Base-by-base conservation (phyloP, 75 land plant genomes). In the Gnetum montanum region DNA sequence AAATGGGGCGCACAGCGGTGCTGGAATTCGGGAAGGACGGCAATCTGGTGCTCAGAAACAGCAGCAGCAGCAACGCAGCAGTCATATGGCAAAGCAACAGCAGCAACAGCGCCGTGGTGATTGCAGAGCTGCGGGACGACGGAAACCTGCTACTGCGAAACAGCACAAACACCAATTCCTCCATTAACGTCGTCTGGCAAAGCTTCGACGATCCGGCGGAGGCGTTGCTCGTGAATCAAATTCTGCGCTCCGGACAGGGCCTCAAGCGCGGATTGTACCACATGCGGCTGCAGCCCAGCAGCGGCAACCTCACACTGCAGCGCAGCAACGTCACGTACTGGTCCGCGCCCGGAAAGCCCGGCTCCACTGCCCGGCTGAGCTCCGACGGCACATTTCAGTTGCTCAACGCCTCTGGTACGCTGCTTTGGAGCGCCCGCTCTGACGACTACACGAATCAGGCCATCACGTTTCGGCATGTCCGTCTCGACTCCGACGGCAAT, bases 401-500 rank as follows among this genome's bases (percentile, higher is more conserved):
- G 24, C 31, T 35, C 34, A 51, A 51, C 31, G 6, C 24, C 19
- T 51, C 54, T 5, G 23, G 16, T n/a, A 35, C n/a, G 8, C n/a
- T 20, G 34, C 2, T 30, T 12, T 51, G 54, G 54, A 33, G 18
- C 11, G 54, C 35, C 13, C 33, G 33, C 18, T 72, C 80, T 43
- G 72, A 70, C 41, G 70, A 80, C 38, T 80, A 75, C 62, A 74
- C 64, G 7, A 75, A 71, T 19, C 30, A 24, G 10, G 54, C 58
- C 36, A 63, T 50, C 38, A 41, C 63, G 0, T 8, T 84, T 2
- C 58, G 81, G 29, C 65, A 76, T 4, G 11, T 87, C 28, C 70
- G 55, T 30, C 47, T 87, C 0, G 84, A 74, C 33, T n/a, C 30
- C 4, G 88, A 87, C 62, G 88, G 88, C 26, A 84, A 80, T 61